Percentiles rank a stretch among this genome's conserved stretches.
Conservation (phyloP, 768 basidiomycete species). For the Mycena crocata region DNA sequence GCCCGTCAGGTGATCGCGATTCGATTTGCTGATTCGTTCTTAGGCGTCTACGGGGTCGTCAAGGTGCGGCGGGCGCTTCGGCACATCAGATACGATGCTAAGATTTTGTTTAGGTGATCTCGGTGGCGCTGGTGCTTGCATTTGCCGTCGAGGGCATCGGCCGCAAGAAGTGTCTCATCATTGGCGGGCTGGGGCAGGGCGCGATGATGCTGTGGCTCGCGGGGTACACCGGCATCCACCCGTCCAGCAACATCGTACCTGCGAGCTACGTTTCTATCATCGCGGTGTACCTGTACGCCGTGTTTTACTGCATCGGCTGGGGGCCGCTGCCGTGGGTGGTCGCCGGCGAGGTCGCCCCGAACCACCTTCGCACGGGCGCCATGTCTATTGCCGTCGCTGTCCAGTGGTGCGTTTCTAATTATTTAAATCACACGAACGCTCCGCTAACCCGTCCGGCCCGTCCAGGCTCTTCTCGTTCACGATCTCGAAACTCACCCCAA, state of each 20-base stretch:
- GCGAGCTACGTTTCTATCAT: conserved; percentile 58
- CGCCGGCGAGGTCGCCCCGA: conserved; percentile 57
- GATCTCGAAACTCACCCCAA: conserved; percentile 56
- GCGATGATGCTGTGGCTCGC: conserved; percentile 61
- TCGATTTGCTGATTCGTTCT: neutral
- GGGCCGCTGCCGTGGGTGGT: conserved; percentile 55
- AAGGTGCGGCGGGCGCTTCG: conserved; percentile 41
- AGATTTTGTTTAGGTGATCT: conserved; percentile 32
- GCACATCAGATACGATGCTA: neutral
- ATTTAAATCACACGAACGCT: neutral
- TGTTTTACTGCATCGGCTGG: conserved; percentile 60
- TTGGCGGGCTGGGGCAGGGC: conserved; percentile 63
- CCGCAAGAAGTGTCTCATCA: conserved; percentile 61
- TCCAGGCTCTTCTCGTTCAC: conserved; percentile 56
- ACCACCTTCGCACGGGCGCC: conserved; percentile 54
- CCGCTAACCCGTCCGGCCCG: neutral
- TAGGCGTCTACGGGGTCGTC: conserved; percentile 50
- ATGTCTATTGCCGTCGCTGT: conserved; percentile 54
- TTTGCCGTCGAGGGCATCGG: conserved; percentile 63
- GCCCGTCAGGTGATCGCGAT: conserved; percentile 19
- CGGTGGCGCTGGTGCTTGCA: conserved; percentile 53
- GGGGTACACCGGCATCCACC: conserved; percentile 53
- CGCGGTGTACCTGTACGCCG: conserved; percentile 60
- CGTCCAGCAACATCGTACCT: conserved; percentile 43
- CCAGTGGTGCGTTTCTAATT: conserved; percentile 45